Conservation (phyloP, 768 basidiomycete species). For the Dentipellis sp. region DNA sequence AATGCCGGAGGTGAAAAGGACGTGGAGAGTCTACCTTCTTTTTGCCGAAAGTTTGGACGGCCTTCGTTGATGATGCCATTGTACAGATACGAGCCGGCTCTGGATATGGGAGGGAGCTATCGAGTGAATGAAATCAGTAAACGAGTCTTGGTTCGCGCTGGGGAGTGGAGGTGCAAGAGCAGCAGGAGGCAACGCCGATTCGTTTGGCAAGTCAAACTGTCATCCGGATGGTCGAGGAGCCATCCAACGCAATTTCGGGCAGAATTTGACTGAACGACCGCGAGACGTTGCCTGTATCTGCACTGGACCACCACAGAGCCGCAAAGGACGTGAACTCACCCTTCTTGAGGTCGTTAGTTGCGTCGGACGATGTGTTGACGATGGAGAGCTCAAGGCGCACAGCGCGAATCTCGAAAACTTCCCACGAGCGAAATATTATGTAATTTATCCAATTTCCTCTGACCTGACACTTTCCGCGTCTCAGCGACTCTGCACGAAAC, state of each 20-base stretch:
- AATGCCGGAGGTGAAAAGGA: slow-evolving; percentile 3
- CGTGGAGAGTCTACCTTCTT: slow-evolving; percentile 68
- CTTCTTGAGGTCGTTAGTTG: slow-evolving; percentile 24
- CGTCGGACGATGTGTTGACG: slow-evolving; percentile 17
- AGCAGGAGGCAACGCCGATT: neutral
- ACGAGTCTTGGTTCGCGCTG: neutral
- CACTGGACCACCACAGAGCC: neutral
- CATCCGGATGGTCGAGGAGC: slow-evolving; percentile 26
- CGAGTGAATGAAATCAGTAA: slow-evolving; percentile 7
- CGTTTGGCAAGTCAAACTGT: slow-evolving; percentile 8
- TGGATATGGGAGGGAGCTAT: slow-evolving; percentile 16
- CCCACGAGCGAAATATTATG: slow-evolving; percentile 1
- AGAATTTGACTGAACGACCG: neutral
- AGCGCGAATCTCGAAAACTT: neutral
- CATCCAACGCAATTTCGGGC: slow-evolving; percentile 31
- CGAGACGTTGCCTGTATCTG: neutral
- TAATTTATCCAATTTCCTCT: neutral
- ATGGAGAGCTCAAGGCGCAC: slow-evolving; percentile 2
- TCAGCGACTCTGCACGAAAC: too few relatives aligned
- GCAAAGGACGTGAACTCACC: slow-evolving; percentile 26
- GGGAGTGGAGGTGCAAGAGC: neutral
- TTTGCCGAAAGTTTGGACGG: slow-evolving; percentile 99
- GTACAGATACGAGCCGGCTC: slow-evolving; percentile 23
- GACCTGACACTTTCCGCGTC: neutral
- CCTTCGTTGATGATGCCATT: slow-evolving; percentile 73